Evolutionary conservation across 1,139 yeast genomes (phyloP), one percentile per base, ranked within the genome.

Genomic region (Geotrichum klebahnii): DNA sequence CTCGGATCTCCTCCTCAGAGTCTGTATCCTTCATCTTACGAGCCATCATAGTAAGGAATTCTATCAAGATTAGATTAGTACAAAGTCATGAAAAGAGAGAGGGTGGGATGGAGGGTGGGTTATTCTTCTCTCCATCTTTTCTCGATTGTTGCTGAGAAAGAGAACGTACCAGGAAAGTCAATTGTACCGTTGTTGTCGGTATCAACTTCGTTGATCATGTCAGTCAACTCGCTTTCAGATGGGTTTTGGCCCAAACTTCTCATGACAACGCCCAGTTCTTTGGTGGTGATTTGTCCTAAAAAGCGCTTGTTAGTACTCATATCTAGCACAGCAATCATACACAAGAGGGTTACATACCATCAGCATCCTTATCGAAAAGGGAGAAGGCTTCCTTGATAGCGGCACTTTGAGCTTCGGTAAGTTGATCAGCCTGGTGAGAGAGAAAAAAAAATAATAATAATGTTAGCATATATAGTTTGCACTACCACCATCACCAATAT

Each of bases 301-400:
- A n/a, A 22, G 16, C 37, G 32, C 19, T 19, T 23, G 33, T 47
- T 48, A 33, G 48, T 16, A 6, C 20, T 16, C 28, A 12, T n/a
- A 10, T 5, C 16, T 28, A 20, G n/a, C 24, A 31, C 9, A 16
- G 16, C 43, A 26, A 10, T 5, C 4, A 20, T 22, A 14, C 17
- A 34, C 17, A 16, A 12, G 16, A 20, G 19, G 6, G 22, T 5
- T 6, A 47, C 64, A 5, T 79, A 56, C 97, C 98, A 72, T 90
- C 97, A 63, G 90, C 85, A 68, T 92, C 96, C 71, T 88, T 89
- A 74, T 92, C 97, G 62, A 92, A 92, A 59, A 92, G 79, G 53
- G 97, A 87, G 68, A 92, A 92, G 10, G 98, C 98, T 75, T 92
- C 98, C 71, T 88, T 89, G 72, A 92, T 92, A 66, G 94, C 97